Conservation (phyloP, 208 protist genomes). For the Vickermania ingenoplastis region DNA sequence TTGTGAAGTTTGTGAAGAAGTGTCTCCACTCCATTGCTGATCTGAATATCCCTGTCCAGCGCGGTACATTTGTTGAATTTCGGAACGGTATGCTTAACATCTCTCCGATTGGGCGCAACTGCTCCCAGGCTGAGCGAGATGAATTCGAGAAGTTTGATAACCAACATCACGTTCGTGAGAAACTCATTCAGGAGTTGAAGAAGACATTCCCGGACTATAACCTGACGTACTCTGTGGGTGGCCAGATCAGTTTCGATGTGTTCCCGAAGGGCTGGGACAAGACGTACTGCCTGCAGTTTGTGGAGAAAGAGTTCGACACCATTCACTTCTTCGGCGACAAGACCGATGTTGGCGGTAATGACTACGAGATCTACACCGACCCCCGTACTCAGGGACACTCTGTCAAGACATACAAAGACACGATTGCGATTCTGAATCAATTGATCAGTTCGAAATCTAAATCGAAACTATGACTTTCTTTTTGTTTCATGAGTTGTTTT, state of each 20-base stretch:
- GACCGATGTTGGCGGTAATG: slow-evolving; percentile 97
- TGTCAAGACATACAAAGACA: slow-evolving; percentile 94
- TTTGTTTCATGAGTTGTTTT: slow-evolving; percentile 9
- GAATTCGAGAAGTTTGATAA: slow-evolving; percentile 98
- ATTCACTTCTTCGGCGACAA: slow-evolving; percentile 99
- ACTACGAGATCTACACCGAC: slow-evolving; percentile 98
- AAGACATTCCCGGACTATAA: slow-evolving; percentile 72
- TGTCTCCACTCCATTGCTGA: slow-evolving; percentile 91
- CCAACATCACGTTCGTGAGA: slow-evolving; percentile 91
- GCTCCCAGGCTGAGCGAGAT: slow-evolving; percentile 95
- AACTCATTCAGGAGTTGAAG: slow-evolving; percentile 90
- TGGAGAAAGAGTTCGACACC: slow-evolving; percentile 92
- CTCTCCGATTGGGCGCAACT: slow-evolving; percentile 98
- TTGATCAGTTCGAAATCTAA: slow-evolving; percentile 13
- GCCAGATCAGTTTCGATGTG: slow-evolving; percentile 99
- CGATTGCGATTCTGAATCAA: slow-evolving; percentile 82
- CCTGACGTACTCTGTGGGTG: slow-evolving; percentile 97
- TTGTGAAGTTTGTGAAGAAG: slow-evolving; percentile 95
- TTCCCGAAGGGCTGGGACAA: slow-evolving; percentile 99
- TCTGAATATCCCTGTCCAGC: slow-evolving; percentile 97
- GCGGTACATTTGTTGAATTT: slow-evolving; percentile 99
- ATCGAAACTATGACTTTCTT: too few relatives aligned
- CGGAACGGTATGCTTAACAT: slow-evolving; percentile 99
- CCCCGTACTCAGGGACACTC: slow-evolving; percentile 87
- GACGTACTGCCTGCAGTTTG: slow-evolving; percentile 97